Evolutionary conservation across 2,329 filamentous ascomycete genomes (phyloP).

Genomic region (Pseudogymnoascus sp.): DNA sequence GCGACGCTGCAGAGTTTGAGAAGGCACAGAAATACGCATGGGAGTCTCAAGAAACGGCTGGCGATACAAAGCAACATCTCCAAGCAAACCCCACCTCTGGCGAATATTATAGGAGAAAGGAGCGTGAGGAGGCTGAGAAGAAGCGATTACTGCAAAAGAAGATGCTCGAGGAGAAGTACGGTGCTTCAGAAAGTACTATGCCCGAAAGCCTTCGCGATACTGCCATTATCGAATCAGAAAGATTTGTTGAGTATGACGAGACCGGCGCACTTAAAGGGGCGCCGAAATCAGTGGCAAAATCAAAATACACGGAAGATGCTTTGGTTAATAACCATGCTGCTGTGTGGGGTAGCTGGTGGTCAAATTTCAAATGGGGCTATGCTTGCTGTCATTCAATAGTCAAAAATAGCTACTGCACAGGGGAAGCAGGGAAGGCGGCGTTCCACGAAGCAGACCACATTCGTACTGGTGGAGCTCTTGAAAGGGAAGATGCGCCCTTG

Average conservation of each 20-base stretch:
- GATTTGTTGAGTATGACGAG: constrained; percentile 91
- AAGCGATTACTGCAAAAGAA: constrained; percentile 61
- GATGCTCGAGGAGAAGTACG: constrained; percentile 73
- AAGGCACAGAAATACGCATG: constrained; percentile 83
- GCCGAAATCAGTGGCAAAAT: constrained; percentile 66
- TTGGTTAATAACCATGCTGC: constrained; percentile 83
- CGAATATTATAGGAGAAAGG: constrained; percentile 73
- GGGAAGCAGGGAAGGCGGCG: constrained; percentile 74
- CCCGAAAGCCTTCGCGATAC: constrained; percentile 57
- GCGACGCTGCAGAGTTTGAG: constrained; percentile 89
- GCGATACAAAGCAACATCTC: constrained; percentile 73
- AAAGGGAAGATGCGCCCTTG: constrained; percentile 21
- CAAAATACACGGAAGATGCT: constrained; percentile 87
- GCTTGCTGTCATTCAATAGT: constrained; percentile 87
- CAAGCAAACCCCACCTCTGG: constrained; percentile 96
- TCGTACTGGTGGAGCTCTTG: constrained; percentile 36
- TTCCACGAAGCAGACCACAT: constrained; percentile 67
- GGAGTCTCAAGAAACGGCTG: constrained; percentile 82
- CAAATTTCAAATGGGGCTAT: constrained; percentile 91
- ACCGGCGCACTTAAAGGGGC: constrained; percentile 82
- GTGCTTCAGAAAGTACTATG: constrained; percentile 52
- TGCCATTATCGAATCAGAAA: constrained; percentile 71
- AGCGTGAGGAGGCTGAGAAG: constrained; percentile 61
- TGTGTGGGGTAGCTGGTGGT: constrained; percentile 98
- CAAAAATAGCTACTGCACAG: constrained; percentile 97